These are phyloP conservation scores for Sugiyamaella xylanicola DNA, from an alignment of 1,139 yeast species.

Conservation along the genomic window DNA sequence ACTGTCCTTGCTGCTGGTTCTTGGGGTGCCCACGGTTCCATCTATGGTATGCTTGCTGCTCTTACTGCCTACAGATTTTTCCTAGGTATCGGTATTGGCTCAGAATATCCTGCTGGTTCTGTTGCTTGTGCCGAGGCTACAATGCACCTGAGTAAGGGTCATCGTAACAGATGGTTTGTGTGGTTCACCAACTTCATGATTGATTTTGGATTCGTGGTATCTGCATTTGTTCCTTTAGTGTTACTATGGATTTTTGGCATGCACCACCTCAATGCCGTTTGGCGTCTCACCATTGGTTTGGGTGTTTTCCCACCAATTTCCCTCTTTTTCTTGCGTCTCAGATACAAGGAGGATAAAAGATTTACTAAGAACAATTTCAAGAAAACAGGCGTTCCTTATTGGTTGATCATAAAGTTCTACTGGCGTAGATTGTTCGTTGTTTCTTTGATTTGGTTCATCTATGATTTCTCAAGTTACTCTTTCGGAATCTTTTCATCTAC, in stretches of 20 bases:
- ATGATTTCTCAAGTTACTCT: conserved; percentile 85
- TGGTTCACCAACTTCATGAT: conserved; percentile 91
- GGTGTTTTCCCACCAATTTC: conserved; percentile 91
- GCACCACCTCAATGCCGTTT: conserved; percentile 73
- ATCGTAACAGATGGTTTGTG: conserved; percentile 83
- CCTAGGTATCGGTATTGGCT: conserved; percentile 74
- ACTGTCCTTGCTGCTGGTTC: conserved; percentile 79
- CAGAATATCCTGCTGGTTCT: conserved; percentile 92
- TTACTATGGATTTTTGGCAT: conserved; percentile 78
- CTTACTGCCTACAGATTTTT: conserved; percentile 83
- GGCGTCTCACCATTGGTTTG: conserved; percentile 90
- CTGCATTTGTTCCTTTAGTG: conserved; percentile 86
- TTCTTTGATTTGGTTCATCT: conserved; percentile 83
- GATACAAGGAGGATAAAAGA: conserved; percentile 69
- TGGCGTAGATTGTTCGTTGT: conserved; percentile 78
- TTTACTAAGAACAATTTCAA: conserved; percentile 73
- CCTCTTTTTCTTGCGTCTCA: conserved; percentile 74
- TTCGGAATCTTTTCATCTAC: conserved; percentile 80
- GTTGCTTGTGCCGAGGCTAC: conserved; percentile 95
- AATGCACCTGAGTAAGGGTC: conserved; percentile 71
- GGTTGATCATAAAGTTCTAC: conserved; percentile 72
- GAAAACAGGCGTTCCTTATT: conserved; percentile 64
- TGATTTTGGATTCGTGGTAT: conserved; percentile 80
- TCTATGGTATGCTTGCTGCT: conserved; percentile 76
- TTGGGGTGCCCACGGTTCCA: conserved; percentile 70